phyloP scores from a whole-genome alignment of 1,284 basidiomycete genomes.

The Apiotrichum brassicae region DNA sequence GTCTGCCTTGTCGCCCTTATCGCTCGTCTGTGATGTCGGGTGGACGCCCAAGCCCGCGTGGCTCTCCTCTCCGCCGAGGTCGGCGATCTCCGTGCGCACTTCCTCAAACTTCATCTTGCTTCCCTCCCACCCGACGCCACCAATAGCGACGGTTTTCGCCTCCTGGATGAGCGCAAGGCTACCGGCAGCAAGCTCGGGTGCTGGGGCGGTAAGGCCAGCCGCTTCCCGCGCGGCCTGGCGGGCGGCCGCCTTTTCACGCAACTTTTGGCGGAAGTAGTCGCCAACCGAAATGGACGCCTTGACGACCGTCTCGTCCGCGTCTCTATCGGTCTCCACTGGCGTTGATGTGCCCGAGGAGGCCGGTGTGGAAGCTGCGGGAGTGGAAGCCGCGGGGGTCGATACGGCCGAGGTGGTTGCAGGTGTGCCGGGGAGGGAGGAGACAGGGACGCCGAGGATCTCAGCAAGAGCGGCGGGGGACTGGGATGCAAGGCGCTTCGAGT shows the following conservation, averaged over 20 bases:
- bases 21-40: neutral
- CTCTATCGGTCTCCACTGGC: slow-evolving; percentile 8
- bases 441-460: slow-evolving; percentile 44
- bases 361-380: slow-evolving; percentile 19
- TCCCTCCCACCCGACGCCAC: slow-evolving; percentile 36
- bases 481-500: slow-evolving; percentile 41
- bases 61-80: slow-evolving; percentile 17
- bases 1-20: neutral
- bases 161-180: slow-evolving; percentile 26
- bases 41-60: slow-evolving; percentile 6
- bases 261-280: slow-evolving; percentile 45
- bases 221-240: slow-evolving; percentile 23
- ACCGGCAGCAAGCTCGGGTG: slow-evolving; percentile 19
- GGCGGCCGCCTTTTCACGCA: slow-evolving; percentile 41
- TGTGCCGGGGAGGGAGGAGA: slow-evolving; percentile 32
- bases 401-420: slow-evolving; percentile 10
- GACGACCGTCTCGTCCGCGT: slow-evolving; percentile 27
- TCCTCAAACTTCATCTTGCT: slow-evolving; percentile 32
- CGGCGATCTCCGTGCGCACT: slow-evolving; percentile 5
- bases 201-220: slow-evolving; percentile 12
- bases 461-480: slow-evolving; percentile 45
- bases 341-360: slow-evolving; percentile 7
- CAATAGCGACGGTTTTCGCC: slow-evolving; percentile 23
- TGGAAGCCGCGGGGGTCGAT: slow-evolving; percentile 17
- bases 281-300: slow-evolving; percentile 39